Conservation (phyloP, 2,329 filamentous ascomycete species). For the Myriosclerotinia duriaeana region DNA sequence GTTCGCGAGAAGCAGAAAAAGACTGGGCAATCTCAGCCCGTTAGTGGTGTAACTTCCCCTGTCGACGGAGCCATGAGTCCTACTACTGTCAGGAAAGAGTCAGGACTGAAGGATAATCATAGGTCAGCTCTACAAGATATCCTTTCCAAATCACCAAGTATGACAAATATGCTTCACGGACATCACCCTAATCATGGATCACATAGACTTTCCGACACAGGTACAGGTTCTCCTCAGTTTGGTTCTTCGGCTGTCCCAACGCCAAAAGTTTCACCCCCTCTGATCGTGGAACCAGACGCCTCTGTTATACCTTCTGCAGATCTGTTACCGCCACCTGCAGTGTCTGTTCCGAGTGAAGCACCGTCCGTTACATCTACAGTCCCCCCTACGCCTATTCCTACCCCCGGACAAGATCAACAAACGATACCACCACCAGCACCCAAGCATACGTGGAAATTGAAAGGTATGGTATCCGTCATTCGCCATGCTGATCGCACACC, state of each 20-base stretch:
- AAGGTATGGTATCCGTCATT: slow-evolving; percentile 95
- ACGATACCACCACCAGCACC: slow-evolving; percentile 57
- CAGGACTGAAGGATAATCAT: slow-evolving; percentile 45
- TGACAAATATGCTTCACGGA: slow-evolving; percentile 53
- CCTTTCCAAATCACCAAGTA: slow-evolving; percentile 61
- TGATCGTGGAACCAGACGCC: slow-evolving; percentile 30
- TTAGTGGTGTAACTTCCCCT: slow-evolving; percentile 36
- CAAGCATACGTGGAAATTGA: slow-evolving; percentile 96
- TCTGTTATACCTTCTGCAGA: slow-evolving; percentile 33
- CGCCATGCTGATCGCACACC: slow-evolving; percentile 95
- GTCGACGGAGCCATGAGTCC: slow-evolving; percentile 29
- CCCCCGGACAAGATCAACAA: slow-evolving; percentile 27
- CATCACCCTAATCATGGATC: slow-evolving; percentile 42
- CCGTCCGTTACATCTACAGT: slow-evolving; percentile 30
- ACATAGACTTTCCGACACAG: slow-evolving; percentile 44
- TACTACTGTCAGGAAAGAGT: slow-evolving; percentile 30
- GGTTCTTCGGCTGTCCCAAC: slow-evolving; percentile 42
- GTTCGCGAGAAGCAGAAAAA: slow-evolving; percentile 71
- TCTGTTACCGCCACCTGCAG: slow-evolving; percentile 35
- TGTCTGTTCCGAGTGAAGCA: slow-evolving; percentile 27
- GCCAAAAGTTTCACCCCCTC: slow-evolving; percentile 37
- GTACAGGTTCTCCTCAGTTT: slow-evolving; percentile 44
- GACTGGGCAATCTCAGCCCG: slow-evolving; percentile 42
- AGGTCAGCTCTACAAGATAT: slow-evolving; percentile 56
- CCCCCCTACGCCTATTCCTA: slow-evolving; percentile 29